Percentiles rank a stretch among this genome's conserved stretches.
Evolutionary conservation across 768 basidiomycete genomes (phyloP).

Genomic region (Hemileccinum impolitum): DNA sequence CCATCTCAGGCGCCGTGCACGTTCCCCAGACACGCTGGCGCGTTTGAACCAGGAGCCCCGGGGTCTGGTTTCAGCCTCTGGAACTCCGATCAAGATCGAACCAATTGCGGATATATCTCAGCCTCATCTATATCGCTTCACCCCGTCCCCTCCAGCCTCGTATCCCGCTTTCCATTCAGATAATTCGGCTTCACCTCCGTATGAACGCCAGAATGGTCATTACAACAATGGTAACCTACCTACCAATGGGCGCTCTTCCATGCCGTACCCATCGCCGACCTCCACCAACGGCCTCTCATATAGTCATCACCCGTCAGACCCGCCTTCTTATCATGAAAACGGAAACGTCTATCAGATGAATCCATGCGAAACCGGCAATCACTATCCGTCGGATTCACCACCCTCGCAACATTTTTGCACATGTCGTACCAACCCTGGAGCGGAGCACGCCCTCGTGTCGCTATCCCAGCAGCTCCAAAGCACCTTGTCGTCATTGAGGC

Average conservation of each 20-base stretch:
- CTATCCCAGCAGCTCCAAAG: conserved; percentile 63
- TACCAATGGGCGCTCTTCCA: conserved; percentile 25
- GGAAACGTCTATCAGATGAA: conserved; percentile 36
- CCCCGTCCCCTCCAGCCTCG: conserved; percentile 55
- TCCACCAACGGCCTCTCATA: conserved; percentile 34
- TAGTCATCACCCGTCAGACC: conserved; percentile 32
- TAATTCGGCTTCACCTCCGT: conserved; percentile 33
- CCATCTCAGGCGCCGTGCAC: conserved; percentile 39
- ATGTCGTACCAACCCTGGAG: conserved; percentile 61
- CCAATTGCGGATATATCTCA: conserved; percentile 46
- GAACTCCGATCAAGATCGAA: conserved; percentile 70
- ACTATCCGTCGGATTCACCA: conserved; percentile 30
- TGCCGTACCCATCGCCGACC: conserved; percentile 34
- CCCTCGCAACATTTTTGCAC: conserved; percentile 46
- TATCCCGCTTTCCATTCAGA: conserved; percentile 53
- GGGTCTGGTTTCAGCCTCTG: conserved; percentile 41
- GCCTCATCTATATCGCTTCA: conserved; percentile 65
- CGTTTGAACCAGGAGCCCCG: conserved; percentile 36
- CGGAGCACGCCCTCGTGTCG: conserved; percentile 54
- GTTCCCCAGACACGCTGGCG: conserved; percentile 35
- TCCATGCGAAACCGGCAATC: conserved; percentile 31
- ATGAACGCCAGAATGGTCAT: conserved; percentile 34
- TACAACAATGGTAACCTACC: conserved; percentile 31
- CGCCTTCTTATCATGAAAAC: conserved; percentile 32
- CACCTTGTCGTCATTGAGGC: conserved; percentile 53